Evolutionary conservation across 805 yeast genomes (phyloP).

Genomic region (Blastobotrys muscicola): DNA sequence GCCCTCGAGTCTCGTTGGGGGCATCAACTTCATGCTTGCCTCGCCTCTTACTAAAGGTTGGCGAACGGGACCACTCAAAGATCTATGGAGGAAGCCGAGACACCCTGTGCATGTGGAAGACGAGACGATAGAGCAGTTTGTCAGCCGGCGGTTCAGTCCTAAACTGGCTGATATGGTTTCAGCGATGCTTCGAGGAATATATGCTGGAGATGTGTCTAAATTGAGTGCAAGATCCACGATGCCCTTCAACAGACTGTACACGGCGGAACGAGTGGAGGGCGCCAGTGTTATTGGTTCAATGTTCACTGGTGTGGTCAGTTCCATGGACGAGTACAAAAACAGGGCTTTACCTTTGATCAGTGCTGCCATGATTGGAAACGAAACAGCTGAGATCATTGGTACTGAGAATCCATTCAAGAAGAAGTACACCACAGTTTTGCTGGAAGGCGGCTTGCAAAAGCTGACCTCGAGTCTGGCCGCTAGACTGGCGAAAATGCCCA

Average conservation of each 20-base stretch:
- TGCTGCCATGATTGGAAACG: conserved; percentile 16
- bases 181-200: conserved; percentile 82
- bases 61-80: conserved; percentile 43
- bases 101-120: conserved; percentile 32
- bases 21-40: conserved; percentile 13
- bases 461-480: conserved; percentile 19
- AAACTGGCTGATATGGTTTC: conserved; percentile 46
- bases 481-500: conserved; percentile 11
- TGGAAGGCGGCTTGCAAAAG: conserved; percentile 22
- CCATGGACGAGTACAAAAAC: conserved; percentile 18
- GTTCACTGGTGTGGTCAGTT: conserved; percentile 28
- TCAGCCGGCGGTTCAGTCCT: conserved; percentile 61
- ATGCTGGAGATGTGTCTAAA: conserved; percentile 69
- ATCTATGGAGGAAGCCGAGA: conserved; percentile 18
- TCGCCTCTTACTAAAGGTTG: conserved; percentile 34
- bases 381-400: no score
- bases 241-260: conserved; percentile 45
- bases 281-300: conserved; percentile 45
- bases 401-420: conserved; percentile 1
- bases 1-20: conserved; percentile 18
- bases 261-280: conserved; percentile 41
- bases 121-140: conserved; percentile 61
- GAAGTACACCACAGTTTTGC: conserved; percentile 11
- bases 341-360: conserved; percentile 19
- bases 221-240: conserved; percentile 51